These are phyloP conservation scores for Botryotinia convoluta DNA, from an alignment of 2,329 filamentous ascomycete species.

Conservation along the genomic window DNA sequence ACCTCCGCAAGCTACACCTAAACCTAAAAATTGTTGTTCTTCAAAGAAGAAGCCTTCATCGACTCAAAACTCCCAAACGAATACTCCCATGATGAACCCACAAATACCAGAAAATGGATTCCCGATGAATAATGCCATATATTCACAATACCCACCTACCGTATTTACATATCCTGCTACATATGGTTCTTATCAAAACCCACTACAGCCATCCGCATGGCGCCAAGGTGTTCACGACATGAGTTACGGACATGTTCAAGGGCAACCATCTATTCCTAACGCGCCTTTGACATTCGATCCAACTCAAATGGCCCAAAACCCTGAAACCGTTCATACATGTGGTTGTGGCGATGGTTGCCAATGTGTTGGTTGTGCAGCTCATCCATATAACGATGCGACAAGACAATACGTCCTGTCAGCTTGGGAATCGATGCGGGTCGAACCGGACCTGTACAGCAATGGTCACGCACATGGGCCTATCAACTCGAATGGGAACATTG, in stretches of 20 bases:
- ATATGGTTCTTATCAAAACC: slow-evolving; percentile 55
- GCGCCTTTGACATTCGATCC: slow-evolving; percentile 31
- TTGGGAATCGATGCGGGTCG: slow-evolving; percentile 34
- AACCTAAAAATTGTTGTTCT: slow-evolving; percentile 42
- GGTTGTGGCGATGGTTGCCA: slow-evolving; percentile 64
- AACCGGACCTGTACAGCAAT: slow-evolving; percentile 28
- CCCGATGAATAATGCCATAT: slow-evolving; percentile 27
- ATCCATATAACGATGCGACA: slow-evolving; percentile 65
- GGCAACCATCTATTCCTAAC: slow-evolving; percentile 27
- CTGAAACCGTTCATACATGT: slow-evolving; percentile 48
- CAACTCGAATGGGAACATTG: slow-evolving; percentile 10
- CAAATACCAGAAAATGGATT: slow-evolving; percentile 35
- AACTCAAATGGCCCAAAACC: slow-evolving; percentile 40
- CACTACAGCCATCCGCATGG: slow-evolving; percentile 54
- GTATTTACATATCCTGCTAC: slow-evolving; percentile 54
- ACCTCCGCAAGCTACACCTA: slow-evolving; percentile 18
- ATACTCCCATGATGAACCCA: slow-evolving; percentile 20
- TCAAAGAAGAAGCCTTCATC: slow-evolving; percentile 30
- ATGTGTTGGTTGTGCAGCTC: slow-evolving; percentile 65
- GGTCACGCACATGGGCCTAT: slow-evolving; percentile 22
- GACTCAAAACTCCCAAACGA: slow-evolving; percentile 28
- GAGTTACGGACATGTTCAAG: slow-evolving; percentile 39
- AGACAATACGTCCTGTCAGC: slow-evolving; percentile 52
- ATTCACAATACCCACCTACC: slow-evolving; percentile 38
- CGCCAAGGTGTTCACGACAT: slow-evolving; percentile 46